Conservation (phyloP, 345 rosid genomes). For the Eutrema japonicum region DNA sequence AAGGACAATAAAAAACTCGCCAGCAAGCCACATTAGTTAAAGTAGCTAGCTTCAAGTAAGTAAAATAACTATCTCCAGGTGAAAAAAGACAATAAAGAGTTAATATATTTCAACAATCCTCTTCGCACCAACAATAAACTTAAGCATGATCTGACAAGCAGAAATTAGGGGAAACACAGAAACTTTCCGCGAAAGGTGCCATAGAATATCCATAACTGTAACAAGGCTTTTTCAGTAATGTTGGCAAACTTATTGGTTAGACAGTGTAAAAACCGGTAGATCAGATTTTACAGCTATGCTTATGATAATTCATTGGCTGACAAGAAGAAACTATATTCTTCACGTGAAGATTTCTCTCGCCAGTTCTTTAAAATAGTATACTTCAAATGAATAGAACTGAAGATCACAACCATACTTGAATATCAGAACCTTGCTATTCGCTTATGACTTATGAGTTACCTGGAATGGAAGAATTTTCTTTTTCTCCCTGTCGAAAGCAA, state of each 20-base stretch:
- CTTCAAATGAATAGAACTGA: conserved; percentile 4
- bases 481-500: conserved; percentile 80
- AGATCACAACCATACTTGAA: conserved; percentile 26
- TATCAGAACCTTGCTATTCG: conserved; percentile 23
- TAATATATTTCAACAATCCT: conserved; percentile 1
- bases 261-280: background rate
- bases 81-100: background rate
- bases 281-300: background rate
- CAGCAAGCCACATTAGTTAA: conserved; percentile 17
- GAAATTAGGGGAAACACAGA: background rate
- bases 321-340: conserved; percentile 13
- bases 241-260: background rate
- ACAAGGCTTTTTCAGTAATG: conserved; percentile 9
- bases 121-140: conserved; percentile 3
- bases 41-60: conserved; percentile 16
- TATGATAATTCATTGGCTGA: conserved; percentile 6
- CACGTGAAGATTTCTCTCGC: background rate
- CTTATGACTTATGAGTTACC: conserved; percentile 53
- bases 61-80: background rate
- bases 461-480: conserved; percentile 87
- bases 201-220: conserved; percentile 8
- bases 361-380: background rate
- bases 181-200: background rate
- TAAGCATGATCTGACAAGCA: conserved; percentile 3
- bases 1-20: background rate